Conservation (phyloP, 768 basidiomycete species). For the Dioszegia crocea region DNA sequence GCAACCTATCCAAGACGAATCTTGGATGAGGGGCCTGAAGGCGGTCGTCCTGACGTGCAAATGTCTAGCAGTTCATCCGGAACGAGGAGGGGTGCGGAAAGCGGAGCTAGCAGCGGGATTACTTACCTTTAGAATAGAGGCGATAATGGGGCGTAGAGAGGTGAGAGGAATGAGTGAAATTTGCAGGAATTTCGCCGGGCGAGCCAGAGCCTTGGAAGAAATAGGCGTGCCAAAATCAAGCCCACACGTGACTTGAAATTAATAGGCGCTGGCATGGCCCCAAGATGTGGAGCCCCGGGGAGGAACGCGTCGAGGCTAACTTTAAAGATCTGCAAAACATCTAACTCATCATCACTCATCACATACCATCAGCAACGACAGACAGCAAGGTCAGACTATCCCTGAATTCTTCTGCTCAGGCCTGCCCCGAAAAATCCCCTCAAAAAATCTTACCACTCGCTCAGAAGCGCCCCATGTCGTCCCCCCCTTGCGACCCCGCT, state of each 20-base stretch:
- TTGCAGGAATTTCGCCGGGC: no score
- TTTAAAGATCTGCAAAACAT: not conserved
- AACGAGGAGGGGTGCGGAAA: not conserved
- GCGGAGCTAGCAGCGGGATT: not conserved
- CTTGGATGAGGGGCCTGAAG: not conserved
- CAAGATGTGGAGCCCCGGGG: not conserved
- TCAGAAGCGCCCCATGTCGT: conserved; percentile 4
- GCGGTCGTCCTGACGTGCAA: conserved; percentile 32
- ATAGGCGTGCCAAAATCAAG: not conserved
- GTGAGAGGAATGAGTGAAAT: no score
- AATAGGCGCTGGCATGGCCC: no score
- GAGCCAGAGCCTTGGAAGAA: no score
- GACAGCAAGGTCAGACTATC: no score
- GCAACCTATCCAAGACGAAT: conserved; percentile 5
- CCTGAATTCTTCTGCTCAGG: no score
- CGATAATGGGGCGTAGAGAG: no score
- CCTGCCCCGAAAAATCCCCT: no score
- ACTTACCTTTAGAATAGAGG: not conserved
- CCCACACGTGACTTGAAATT: no score
- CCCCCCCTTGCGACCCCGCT: not conserved
- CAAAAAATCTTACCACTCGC: no score
- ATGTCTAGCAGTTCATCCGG: conserved; percentile 20
- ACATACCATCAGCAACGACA: no score
- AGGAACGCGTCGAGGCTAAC: not conserved
- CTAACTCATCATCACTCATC: not conserved